phyloP scores from a whole-genome alignment of 805 yeast genomes.

The Wickerhamomyces rabaulensis region DNA sequence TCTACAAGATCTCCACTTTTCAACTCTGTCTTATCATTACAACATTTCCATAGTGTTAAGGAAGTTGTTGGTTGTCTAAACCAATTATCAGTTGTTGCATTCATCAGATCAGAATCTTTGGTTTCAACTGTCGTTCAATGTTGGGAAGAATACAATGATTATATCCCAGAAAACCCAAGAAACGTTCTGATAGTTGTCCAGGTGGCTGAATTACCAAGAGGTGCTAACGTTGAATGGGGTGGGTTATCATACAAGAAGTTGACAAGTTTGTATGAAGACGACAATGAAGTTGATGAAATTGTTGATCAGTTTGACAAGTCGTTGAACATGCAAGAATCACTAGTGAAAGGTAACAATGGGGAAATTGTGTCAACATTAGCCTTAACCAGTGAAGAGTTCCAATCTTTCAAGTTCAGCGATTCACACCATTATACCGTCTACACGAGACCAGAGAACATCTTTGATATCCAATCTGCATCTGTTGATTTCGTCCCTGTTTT shows the following conservation, averaged over 20 bases:
- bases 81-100: constrained; percentile 50
- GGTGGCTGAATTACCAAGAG: constrained; percentile 55
- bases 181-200: constrained; percentile 43
- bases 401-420: constrained; percentile 4
- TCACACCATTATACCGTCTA: constrained; percentile 20
- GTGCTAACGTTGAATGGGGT: constrained; percentile 71
- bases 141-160: constrained; percentile 42
- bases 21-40: constrained; percentile 57
- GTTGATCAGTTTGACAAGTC: constrained; percentile 4
- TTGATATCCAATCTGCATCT: constrained; percentile 3
- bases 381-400: constrained; percentile 13
- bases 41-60: constrained; percentile 66
- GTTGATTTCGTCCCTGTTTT: constrained; percentile 26
- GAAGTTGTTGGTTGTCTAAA: constrained; percentile 42
- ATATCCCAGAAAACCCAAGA: constrained; percentile 18
- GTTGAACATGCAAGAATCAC: neutral
- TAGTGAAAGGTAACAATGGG: constrained; percentile 13
- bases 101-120: constrained; percentile 33
- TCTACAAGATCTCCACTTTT: constrained; percentile 16
- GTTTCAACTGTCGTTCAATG: constrained; percentile 29
- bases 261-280: constrained; percentile 32
- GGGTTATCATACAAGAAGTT: constrained; percentile 47
- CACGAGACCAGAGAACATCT: constrained; percentile 12
- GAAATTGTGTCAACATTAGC: constrained; percentile 17
- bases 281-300: constrained; percentile 29